Evolutionary conservation across 2,329 filamentous ascomycete genomes (phyloP).

Genomic region (Aspergillus luchuensis): DNA sequence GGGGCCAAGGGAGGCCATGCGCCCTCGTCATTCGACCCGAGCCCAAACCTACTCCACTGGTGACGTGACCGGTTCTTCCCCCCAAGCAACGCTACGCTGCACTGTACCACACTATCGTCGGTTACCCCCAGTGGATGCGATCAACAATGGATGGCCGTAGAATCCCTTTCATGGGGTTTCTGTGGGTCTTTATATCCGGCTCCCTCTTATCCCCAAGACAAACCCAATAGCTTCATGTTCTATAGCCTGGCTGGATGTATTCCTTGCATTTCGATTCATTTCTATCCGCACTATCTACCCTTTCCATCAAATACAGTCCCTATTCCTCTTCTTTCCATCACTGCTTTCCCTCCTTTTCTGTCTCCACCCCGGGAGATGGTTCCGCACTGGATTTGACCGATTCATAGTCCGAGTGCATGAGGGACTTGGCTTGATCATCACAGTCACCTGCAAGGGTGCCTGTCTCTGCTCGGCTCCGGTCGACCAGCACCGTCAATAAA

Average conservation of each 20-base stretch:
- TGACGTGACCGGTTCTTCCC: conserved; percentile 3
- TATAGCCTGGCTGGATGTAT: background rate
- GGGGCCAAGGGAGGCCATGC: background rate
- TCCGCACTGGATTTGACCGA: conserved; percentile 1
- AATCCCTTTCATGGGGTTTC: conserved; percentile 1
- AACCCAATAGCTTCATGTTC: conserved; percentile 4
- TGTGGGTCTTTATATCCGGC: conserved; percentile 2
- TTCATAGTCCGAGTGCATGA: background rate
- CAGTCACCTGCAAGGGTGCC: background rate
- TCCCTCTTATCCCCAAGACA: background rate
- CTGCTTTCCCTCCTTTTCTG: background rate
- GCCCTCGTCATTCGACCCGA: conserved; percentile 3
- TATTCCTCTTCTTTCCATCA: background rate
- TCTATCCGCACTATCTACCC: conserved; percentile 1
- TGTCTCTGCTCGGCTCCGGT: conserved; percentile 15
- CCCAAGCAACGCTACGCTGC: background rate
- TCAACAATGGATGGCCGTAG: background rate
- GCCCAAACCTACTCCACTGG: background rate
- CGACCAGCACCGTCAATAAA: conserved; percentile 30
- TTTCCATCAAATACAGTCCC: background rate
- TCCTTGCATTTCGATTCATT: conserved; percentile 5
- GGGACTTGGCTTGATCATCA: background rate
- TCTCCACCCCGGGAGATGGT: background rate
- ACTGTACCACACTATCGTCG: background rate
- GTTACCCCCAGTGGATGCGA: background rate